Base-by-base conservation (phyloP, 441 rosid species). In the Capsella rubella region DNA sequence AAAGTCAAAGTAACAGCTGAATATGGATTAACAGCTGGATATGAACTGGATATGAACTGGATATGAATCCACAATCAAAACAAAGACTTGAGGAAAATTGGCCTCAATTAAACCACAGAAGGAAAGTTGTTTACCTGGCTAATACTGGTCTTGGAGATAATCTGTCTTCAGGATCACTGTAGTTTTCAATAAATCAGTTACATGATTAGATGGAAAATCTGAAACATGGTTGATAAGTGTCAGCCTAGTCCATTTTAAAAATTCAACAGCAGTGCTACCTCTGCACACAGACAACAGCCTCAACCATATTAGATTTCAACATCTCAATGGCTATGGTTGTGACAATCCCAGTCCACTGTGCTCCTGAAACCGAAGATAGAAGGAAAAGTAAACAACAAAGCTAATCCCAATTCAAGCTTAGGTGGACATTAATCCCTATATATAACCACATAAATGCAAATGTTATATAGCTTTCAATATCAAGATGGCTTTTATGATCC, bases 281-380 rank as follows among this genome's bases (percentile, higher is more conserved):
- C 82, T 94, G 97, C 49, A 94, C 97, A 85, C 98, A 94, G 66
- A 94, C 78, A 71, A 91, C 98, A 68, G 97, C 97, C 69, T 94
- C 98, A 64, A 94, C 97, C 89, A 90, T 83, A 71, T 84, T 90
- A 18, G 95, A 63, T 82, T 87, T 89, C 62, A 94, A 85, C 98
- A 91, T 94, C 84, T 94, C 97, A 67, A 90, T 82, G 47, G 98
- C 97, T 69, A 91, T 91, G 29, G 95, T 89, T 54, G 98, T 94
- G 37, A 94, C 97, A 72, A 94, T 87, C 25, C 98, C 98, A 4
- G 97, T 94, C 98, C 98, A 94, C 66, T 94, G 98, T 63, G 97
- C 98, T 78, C 98, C 98, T 94, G 81, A 40, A 51, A 67, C 45
- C 29, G 11, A 55, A 72, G 60, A 59, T 52, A 68, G 14, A 76